Percentiles rank a stretch among this genome's conserved stretches.
phyloP scores from a whole-genome alignment of 805 yeast genomes.

The Priceomyces fermenticarens region DNA sequence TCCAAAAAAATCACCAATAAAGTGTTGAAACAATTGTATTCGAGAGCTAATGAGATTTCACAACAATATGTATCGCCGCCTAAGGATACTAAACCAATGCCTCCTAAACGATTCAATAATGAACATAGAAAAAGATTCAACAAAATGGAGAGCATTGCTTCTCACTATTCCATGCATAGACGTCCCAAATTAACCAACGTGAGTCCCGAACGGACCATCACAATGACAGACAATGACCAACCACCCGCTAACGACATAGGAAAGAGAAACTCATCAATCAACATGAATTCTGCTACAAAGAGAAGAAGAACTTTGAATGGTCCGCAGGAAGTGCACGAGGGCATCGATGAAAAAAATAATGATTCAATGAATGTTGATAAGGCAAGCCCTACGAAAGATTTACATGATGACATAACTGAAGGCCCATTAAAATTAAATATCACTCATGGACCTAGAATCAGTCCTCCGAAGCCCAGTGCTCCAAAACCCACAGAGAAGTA shows the following conservation, averaged over 20 bases:
- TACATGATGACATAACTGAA: no score
- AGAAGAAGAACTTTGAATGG: conserved; percentile 42
- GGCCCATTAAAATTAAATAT: neutral
- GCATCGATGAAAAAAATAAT: neutral
- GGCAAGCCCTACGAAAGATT: conserved; percentile 5
- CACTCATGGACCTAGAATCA: no score
- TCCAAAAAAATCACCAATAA: conserved; percentile 45
- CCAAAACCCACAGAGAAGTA: neutral
- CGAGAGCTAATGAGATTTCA: conserved; percentile 38
- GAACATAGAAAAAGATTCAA: conserved; percentile 32
- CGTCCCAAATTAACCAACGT: neutral
- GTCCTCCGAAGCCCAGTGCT: no score
- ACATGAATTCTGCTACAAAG: conserved; percentile 16
- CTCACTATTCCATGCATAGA: conserved; percentile 43
- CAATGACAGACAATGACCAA: conserved; percentile 3
- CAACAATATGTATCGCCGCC: conserved; percentile 6
- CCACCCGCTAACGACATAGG: conserved; percentile 5
- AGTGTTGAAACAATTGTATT: conserved; percentile 44
- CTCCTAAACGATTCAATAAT: conserved; percentile 26
- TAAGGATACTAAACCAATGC: conserved; percentile 13
- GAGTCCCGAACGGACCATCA: conserved; percentile 1
- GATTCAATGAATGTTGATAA: neutral
- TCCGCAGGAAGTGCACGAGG: conserved; percentile 30
- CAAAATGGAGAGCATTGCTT: conserved; percentile 48
- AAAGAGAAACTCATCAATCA: conserved; percentile 9